Percentiles rank a stretch among this genome's conserved stretches.
phyloP scores from a whole-genome alignment of 257 asterid genomes.

The Petunia secreta region DNA sequence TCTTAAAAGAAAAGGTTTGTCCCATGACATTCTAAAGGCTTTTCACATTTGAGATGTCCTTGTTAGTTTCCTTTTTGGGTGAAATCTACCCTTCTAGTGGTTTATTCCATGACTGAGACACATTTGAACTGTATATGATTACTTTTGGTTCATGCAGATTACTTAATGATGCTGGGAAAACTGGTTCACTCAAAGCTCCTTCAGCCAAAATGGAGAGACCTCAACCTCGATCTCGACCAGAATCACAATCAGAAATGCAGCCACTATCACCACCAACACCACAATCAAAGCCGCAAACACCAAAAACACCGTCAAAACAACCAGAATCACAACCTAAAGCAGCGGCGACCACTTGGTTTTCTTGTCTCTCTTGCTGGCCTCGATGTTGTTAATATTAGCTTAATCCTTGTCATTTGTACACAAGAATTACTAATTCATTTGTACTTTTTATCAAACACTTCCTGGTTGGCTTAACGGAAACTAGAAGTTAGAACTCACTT shows the following conservation, averaged over 20 bases:
- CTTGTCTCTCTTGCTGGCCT: slow-evolving; percentile 28
- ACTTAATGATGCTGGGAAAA: slow-evolving; percentile 25
- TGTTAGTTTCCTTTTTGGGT: background rate
- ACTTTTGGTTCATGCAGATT: background rate
- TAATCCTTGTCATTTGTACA: background rate
- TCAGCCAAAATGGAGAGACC: slow-evolving; percentile 24
- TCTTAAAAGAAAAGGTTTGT: background rate
- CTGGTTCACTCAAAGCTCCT: slow-evolving; percentile 18
- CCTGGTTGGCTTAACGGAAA: background rate
- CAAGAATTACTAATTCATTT: slow-evolving; percentile 2
- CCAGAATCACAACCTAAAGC: slow-evolving; percentile 6
- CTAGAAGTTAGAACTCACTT: slow-evolving; percentile 10
- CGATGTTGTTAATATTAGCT: slow-evolving; percentile 27
- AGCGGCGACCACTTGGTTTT: slow-evolving; percentile 25
- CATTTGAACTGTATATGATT: background rate
- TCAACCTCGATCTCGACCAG: slow-evolving; percentile 19
- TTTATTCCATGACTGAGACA: background rate
- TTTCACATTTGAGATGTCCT: background rate
- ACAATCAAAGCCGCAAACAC: background rate
- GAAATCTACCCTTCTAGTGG: background rate
- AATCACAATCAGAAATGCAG: slow-evolving; percentile 4
- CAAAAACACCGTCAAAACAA: slow-evolving; percentile 11
- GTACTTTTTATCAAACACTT: background rate
- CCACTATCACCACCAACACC: background rate
- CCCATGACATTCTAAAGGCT: background rate